Percentiles rank a stretch among this genome's conserved stretches.
phyloP scores from a whole-genome alignment of 768 basidiomycete genomes.

The Amyloporia xantha region DNA sequence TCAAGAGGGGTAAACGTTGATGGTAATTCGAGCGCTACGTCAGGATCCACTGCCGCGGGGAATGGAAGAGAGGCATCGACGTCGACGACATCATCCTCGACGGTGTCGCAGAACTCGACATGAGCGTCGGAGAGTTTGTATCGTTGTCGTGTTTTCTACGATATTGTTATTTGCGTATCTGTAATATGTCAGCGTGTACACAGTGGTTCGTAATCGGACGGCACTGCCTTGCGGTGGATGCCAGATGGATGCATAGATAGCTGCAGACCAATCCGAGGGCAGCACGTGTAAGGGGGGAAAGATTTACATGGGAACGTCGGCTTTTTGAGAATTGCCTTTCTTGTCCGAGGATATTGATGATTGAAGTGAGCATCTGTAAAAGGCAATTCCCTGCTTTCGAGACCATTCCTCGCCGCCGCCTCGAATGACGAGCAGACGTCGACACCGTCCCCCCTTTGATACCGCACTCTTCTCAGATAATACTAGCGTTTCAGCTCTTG shows the following conservation, averaged over 20 bases:
- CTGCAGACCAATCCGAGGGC: not conserved
- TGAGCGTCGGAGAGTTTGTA: too few species aligned
- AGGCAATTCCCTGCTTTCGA: conserved; percentile 1
- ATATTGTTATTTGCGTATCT: conserved; percentile 13
- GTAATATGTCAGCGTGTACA: conserved; percentile 1
- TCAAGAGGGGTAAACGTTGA: conserved; percentile 31
- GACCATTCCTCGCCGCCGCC: not conserved
- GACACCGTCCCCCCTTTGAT: not conserved
- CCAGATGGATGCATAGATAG: too few species aligned
- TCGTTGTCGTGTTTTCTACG: conserved; percentile 4
- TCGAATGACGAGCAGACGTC: not conserved
- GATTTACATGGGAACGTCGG: too few species aligned
- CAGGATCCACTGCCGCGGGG: not conserved
- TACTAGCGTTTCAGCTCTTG: too few species aligned
- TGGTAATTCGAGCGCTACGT: conserved; percentile 1
- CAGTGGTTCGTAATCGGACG: too few species aligned
- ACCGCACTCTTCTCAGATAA: not conserved
- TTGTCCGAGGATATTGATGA: not conserved
- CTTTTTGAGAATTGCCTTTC: not conserved
- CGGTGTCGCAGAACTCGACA: conserved; percentile 1
- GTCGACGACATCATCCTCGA: not conserved
- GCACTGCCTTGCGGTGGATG: too few species aligned
- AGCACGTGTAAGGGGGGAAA: not conserved
- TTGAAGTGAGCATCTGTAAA: not conserved
- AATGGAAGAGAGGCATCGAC: conserved; percentile 1